Base-by-base conservation (phyloP, 208 protist genomes). In the Phytomonas sp. region DNA sequence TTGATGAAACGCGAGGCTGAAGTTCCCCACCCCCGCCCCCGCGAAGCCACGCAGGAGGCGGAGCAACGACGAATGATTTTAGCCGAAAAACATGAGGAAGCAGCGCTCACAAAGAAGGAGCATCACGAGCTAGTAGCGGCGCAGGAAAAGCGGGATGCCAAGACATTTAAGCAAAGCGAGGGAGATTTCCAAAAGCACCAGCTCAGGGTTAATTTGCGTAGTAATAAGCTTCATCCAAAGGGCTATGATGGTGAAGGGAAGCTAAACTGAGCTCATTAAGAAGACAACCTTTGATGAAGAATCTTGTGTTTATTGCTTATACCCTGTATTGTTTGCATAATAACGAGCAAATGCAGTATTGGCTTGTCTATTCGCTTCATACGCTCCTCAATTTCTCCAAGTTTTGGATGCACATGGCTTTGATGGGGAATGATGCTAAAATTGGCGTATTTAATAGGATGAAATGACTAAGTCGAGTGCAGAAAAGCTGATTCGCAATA, bases 151-250 rank as follows among this genome's bases (percentile, higher is more conserved):
- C 79, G 81, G 15, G 64, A 70, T 5, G 71, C 73, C 26, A 83
- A 84, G 76, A 67, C 75, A 29, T 40, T 84, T 30, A 75, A 70
- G 66, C 79, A 77, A 7, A 76, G 79, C 32, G 86, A 84, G 17
- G 80, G 60, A 20, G 75, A 82, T 23, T 83, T 76, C 20, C 78
- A 93, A 23, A 67, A 80, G 2, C 67, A 82, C 6, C 77, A 91
- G 65, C 76, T 96, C 31, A 81, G 80, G 56, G 84, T 95, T 26
- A 79, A 79, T 71, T 69, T 94, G 65, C 85, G 87, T 61, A 83
- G 62, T 5, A 96, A 95, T 70, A 90, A 93, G 61, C 76, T 96
- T 43, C 92, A 96, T 76, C 79, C 87, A 26, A 96, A 94, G 81
- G 92, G 92, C 26, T 96, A 91, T 75, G 92, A 96, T 80, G 92